phyloP scores from a whole-genome alignment of 2,329 filamentous ascomycete species.

The Pyrenophora graminea region DNA sequence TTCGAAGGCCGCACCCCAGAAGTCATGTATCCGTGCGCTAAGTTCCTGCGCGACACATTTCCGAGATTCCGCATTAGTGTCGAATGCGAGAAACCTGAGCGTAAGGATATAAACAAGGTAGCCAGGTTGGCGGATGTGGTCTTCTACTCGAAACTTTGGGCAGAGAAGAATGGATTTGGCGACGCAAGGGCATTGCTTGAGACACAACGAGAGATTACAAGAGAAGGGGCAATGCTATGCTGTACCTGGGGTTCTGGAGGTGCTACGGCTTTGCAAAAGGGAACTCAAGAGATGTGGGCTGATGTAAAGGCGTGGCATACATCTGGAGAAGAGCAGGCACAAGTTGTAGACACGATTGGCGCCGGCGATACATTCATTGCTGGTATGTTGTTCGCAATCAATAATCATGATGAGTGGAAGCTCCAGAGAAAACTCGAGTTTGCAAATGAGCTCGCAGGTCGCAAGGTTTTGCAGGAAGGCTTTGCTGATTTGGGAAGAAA shows the following conservation, averaged over 20 bases:
- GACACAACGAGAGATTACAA: slow-evolving; percentile 22
- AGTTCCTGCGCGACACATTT: slow-evolving; percentile 52
- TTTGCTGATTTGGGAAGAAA: slow-evolving; percentile 50
- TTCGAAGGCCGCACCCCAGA: slow-evolving; percentile 74
- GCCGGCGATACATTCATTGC: slow-evolving; percentile 78
- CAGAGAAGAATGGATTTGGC: slow-evolving; percentile 49
- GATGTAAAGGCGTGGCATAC: slow-evolving; percentile 17
- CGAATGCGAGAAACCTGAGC: slow-evolving; percentile 71
- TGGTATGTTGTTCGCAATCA: slow-evolving; percentile 67
- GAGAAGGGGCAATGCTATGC: slow-evolving; percentile 53
- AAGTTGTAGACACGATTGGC: slow-evolving; percentile 63
- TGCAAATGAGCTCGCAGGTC: slow-evolving; percentile 68
- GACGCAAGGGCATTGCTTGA: slow-evolving; percentile 41
- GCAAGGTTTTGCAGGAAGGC: slow-evolving; percentile 70
- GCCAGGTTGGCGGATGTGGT: slow-evolving; percentile 68
- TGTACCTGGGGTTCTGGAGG: slow-evolving; percentile 66
- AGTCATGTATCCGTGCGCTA: slow-evolving; percentile 64
- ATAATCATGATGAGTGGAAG: slow-evolving; percentile 58
- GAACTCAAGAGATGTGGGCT: neutral
- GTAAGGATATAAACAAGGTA: slow-evolving; percentile 62
- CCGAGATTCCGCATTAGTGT: slow-evolving; percentile 63
- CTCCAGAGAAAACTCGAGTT: slow-evolving; percentile 58
- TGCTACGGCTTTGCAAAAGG: slow-evolving; percentile 53
- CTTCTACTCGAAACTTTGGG: slow-evolving; percentile 75
- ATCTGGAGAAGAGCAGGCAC: neutral